These are phyloP conservation scores for Eurotiales sp. DNA, from an alignment of 2,329 filamentous ascomycete genomes.

Conservation along the genomic window DNA sequence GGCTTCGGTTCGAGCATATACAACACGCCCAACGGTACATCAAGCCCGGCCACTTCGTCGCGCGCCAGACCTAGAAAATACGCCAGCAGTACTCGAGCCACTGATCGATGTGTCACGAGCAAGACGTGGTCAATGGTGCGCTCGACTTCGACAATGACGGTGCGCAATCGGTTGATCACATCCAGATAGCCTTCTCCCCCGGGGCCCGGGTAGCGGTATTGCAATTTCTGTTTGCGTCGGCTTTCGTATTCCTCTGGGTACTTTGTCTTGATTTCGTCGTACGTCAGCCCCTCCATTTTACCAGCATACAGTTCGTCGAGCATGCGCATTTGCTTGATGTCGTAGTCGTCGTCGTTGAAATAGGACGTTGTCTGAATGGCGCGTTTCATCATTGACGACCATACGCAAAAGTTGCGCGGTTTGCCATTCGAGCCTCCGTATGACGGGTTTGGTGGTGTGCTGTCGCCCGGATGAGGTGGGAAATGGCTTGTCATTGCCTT, in stretches of 20 bases:
- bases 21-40: constrained; percentile 88
- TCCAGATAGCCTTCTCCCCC: constrained; percentile 96
- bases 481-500: constrained; percentile 74
- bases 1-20: constrained; percentile 97
- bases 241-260: constrained; percentile 77
- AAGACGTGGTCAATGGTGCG: constrained; percentile 94
- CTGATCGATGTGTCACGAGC: constrained; percentile 86
- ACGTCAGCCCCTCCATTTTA: constrained; percentile 90
- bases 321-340: constrained; percentile 97
- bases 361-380: constrained; percentile 82
- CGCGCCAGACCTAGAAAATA: constrained; percentile 93
- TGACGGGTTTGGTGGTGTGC: constrained; percentile 91
- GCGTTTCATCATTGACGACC: constrained; percentile 94
- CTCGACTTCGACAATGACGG: constrained; percentile 96
- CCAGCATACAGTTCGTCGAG: constrained; percentile 94
- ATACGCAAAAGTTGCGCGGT: constrained; percentile 89
- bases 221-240: constrained; percentile 80
- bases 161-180: constrained; percentile 89
- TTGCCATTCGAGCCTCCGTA: constrained; percentile 55
- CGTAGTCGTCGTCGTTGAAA: constrained; percentile 94
- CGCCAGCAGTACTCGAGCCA: constrained; percentile 86
- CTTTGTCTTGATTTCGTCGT: constrained; percentile 77
- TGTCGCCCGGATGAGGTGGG: constrained; percentile 85
- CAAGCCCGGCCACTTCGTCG: constrained; percentile 88
- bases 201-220: constrained; percentile 93